These are phyloP conservation scores for Waltiozyma sp. DNA, from an alignment of 1,139 yeast genomes.

Conservation along the genomic window DNA sequence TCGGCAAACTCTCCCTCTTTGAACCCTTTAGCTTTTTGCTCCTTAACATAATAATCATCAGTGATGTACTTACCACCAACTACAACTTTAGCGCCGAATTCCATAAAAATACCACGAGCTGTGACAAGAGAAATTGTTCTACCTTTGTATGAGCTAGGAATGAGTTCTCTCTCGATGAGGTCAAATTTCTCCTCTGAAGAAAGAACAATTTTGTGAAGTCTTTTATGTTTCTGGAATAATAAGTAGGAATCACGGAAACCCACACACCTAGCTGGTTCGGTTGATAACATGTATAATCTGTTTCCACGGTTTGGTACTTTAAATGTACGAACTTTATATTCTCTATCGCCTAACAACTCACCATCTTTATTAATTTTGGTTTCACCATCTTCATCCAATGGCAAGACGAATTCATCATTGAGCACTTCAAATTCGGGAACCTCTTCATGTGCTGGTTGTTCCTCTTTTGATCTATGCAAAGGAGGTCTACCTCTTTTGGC, in stretches of 20 bases:
- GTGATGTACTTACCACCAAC: conserved; percentile 69
- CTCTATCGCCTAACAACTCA: conserved; percentile 60
- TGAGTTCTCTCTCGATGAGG: conserved; percentile 66
- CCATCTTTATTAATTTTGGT: conserved; percentile 64
- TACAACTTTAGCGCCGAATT: conserved; percentile 81
- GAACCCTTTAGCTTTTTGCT: conserved; percentile 59
- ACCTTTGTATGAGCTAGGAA: conserved; percentile 87
- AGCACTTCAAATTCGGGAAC: conserved; percentile 41
- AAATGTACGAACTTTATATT: conserved; percentile 72
- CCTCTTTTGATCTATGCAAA: conserved; percentile 12
- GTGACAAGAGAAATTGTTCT: conserved; percentile 84
- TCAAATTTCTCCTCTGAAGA: conserved; percentile 74
- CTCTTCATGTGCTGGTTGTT: conserved; percentile 25
- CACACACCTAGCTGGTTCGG: conserved; percentile 91
- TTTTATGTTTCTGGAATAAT: conserved; percentile 71
- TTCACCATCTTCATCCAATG: conserved; percentile 73
- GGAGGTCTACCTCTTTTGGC: conserved; percentile 20
- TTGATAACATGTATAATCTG: conserved; percentile 75
- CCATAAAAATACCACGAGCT: conserved; percentile 81
- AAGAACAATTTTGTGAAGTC: conserved; percentile 62
- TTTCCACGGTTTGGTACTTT: conserved; percentile 67
- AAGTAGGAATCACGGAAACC: conserved; percentile 92
- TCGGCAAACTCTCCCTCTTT: conserved; percentile 69
- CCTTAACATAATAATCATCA: conserved; percentile 85
- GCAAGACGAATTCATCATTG: conserved; percentile 77